Base-by-base conservation (phyloP, 306 rosid genomes). In the Rosa lucieae region DNA sequence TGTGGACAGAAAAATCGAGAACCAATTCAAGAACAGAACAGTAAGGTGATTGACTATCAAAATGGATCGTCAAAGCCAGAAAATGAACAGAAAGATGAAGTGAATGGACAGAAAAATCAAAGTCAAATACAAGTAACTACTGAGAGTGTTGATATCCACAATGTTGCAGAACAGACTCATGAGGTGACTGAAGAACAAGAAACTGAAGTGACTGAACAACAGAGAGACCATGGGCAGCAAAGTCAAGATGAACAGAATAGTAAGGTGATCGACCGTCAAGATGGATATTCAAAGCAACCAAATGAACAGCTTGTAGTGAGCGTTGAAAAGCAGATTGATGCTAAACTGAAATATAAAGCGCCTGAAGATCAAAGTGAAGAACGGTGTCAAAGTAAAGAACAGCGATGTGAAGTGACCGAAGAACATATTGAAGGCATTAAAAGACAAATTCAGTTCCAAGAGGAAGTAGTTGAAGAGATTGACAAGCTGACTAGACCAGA, bases 331-430 rank as follows among this genome's bases (percentile, higher is more conserved):
- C 55, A 12, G 62, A 48, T 23, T 23, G 23, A 40, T 42, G 72
- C 5, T 10, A 5, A 62, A 62, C 67, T 21, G 15, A 62, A 11
- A 62, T 10, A 29, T 61, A 23, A 26, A 29, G 67, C 2, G 17
- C 32, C 67, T 62, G 67, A 10, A 29, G 8, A 62, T 23, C 8
- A 62, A 51, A 37, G 55, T 23, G 80, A 81, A 62, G 71, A 58
- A 52, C 71, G 1, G 44, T 42, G 37, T 80, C 86, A 78, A 82
- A 66, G 10, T 35, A 75, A 49, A 67, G 70, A 26, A 74, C 13
- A 10, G 4, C 46, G 8, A 69, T 40, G 69, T n/a, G 72, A 69
- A 61, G 26, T 48, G 77, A 48, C 67, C 29, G 53, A 52, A 62
- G 84, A 63, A 70, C 67, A 55, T 13, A 32, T 40, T 8, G 61